Percentiles rank a stretch among this genome's conserved stretches.
Evolutionary conservation across 2,329 filamentous ascomycete genomes (phyloP).

Genomic region (Venturia asperata): DNA sequence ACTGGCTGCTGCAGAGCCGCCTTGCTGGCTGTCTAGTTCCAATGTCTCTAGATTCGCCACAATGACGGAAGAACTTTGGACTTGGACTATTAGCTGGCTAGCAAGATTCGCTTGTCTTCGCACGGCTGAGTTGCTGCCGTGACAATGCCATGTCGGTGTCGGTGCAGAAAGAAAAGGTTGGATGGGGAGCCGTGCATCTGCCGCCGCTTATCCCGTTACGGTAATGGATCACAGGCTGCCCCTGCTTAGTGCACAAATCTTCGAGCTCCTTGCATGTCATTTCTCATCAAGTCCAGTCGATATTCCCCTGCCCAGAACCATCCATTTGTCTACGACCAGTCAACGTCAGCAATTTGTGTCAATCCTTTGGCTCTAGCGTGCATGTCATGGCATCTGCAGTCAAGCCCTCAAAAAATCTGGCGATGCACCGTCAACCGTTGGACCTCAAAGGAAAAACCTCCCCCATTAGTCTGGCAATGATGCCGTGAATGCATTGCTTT

Average conservation of each 20-base stretch:
- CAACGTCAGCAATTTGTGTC: neutral
- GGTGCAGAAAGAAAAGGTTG: neutral
- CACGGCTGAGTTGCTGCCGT: neutral
- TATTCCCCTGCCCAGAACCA: neutral
- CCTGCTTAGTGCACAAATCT: neutral
- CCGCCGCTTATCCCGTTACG: neutral
- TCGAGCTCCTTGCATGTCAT: neutral
- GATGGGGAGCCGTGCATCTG: conserved; percentile 7
- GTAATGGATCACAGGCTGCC: neutral
- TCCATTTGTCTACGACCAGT: neutral
- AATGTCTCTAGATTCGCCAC: neutral
- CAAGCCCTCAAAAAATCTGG: neutral
- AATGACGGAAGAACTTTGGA: neutral
- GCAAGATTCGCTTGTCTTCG: neutral
- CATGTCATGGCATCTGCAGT: neutral
- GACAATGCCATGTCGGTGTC: neutral
- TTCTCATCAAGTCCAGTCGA: conserved; percentile 1
- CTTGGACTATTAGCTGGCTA: neutral
- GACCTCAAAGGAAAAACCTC: neutral
- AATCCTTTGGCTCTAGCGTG: neutral
- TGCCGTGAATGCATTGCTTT: neutral
- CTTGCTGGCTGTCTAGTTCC: neutral
- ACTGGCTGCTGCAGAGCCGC: neutral
- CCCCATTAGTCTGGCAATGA: neutral
- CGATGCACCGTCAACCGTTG: neutral